Evolutionary conservation across 306 rosid species (phyloP).

Genomic region (Prinsepia uniflora): DNA sequence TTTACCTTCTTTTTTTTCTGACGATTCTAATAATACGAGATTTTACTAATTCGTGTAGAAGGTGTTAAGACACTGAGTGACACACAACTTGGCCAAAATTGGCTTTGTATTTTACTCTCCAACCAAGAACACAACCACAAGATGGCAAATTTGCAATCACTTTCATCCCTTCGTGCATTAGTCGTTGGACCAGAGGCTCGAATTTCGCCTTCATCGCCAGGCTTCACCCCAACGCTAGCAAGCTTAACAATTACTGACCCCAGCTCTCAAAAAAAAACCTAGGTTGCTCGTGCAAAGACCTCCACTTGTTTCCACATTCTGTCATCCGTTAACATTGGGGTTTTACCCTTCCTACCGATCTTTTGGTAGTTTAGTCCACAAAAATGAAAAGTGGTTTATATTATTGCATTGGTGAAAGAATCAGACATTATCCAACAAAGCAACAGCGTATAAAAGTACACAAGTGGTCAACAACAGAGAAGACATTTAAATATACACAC

Average conservation of each 20-base stretch:
- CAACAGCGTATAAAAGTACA: background rate
- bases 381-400: too few relatives aligned
- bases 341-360: background rate
- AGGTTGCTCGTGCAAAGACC: conserved; percentile 52
- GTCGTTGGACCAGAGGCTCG: conserved; percentile 49
- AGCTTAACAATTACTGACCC: conserved; percentile 68
- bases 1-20: too few relatives aligned
- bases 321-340: conserved; percentile 24
- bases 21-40: too few relatives aligned
- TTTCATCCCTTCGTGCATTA: conserved; percentile 24
- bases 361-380: background rate
- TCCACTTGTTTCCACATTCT: conserved; percentile 46
- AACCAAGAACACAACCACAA: background rate
- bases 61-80: background rate
- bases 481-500: conserved; percentile 18
- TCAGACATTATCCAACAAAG: conserved; percentile 13
- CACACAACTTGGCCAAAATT: background rate
- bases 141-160: background rate
- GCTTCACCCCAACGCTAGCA: conserved; percentile 53
- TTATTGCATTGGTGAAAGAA: background rate
- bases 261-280: conserved; percentile 60
- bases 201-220: conserved; percentile 63
- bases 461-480: conserved; percentile 1
- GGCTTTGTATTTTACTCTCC: background rate
- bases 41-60: too few relatives aligned